A percentile compares a stretch with the other conserved stretches of the same genome.
Evolutionary conservation across 2,329 filamentous ascomycete species (phyloP).

Genomic region (Botryotinia convoluta): DNA sequence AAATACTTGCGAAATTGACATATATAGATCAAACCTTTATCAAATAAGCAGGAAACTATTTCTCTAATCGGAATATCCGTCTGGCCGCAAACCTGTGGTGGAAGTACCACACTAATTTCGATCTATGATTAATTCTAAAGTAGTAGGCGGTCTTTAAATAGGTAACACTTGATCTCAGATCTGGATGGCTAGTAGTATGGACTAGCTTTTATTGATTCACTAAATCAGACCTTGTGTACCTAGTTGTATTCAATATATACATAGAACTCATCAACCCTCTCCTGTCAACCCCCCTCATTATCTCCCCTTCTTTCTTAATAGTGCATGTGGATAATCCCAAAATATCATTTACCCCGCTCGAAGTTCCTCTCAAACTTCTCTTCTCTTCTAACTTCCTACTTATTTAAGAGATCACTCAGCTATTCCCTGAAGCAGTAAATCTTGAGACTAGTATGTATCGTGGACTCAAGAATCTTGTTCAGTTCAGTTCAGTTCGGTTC

Average conservation of each 20-base stretch:
- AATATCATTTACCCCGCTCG: background rate
- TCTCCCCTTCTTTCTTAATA: background rate
- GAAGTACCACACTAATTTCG: background rate
- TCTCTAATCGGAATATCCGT: background rate
- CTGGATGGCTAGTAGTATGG: background rate
- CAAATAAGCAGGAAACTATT: background rate
- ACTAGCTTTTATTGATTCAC: background rate
- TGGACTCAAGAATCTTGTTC: background rate
- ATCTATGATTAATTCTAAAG: background rate
- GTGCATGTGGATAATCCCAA: background rate
- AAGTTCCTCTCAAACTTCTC: background rate
- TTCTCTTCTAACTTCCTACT: background rate
- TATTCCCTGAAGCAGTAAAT: background rate
- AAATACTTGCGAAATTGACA: background rate
- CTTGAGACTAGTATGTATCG: background rate
- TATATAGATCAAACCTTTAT: background rate
- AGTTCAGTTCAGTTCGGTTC: background rate
- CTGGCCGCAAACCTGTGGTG: background rate
- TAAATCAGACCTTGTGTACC: background rate
- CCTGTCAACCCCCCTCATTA: background rate
- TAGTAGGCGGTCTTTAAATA: background rate
- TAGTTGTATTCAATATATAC: background rate
- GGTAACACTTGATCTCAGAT: background rate
- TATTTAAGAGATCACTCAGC: background rate
- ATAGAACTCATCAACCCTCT: rapidly evolving